Evolutionary conservation across 2,329 filamentous ascomycete genomes (phyloP).

Genomic region (Fusarium pilosicola): DNA sequence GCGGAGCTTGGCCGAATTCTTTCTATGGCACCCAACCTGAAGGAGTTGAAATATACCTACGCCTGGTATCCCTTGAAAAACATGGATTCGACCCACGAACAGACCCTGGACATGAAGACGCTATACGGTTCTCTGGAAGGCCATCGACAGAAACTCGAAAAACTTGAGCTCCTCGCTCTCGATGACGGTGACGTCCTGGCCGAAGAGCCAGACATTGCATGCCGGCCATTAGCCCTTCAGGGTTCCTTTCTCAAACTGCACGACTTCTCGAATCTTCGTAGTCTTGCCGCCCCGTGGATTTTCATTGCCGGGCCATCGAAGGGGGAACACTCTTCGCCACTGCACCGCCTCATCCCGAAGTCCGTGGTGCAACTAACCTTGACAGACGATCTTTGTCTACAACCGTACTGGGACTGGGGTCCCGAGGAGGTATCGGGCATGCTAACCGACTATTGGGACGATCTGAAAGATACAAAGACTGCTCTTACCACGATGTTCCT

Average conservation of each 20-base stretch:
- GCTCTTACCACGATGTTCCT: not conserved
- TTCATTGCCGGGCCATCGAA: not conserved
- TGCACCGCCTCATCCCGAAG: not conserved
- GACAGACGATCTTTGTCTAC: not conserved
- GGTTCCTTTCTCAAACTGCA: not conserved
- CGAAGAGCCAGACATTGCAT: fast-evolving
- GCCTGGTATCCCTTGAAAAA: not conserved
- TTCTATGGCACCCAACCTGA: not conserved
- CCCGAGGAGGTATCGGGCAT: fast-evolving
- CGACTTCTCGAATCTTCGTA: not conserved
- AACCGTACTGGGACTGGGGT: fast-evolving
- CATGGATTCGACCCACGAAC: fast-evolving
- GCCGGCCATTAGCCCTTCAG: not conserved
- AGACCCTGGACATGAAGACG: not conserved
- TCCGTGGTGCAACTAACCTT: not conserved
- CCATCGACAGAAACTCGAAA: not conserved
- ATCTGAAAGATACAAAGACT: not conserved
- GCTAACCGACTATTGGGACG: fast-evolving
- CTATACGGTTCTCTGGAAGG: not conserved
- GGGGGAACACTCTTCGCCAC: not conserved
- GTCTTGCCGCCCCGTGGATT: not conserved
- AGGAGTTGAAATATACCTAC: not conserved
- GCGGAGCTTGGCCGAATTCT: not conserved
- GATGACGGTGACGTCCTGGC: not conserved
- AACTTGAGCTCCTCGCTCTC: not conserved